phyloP scores from a whole-genome alignment of 2,329 filamentous ascomycete genomes.

The Zymoseptoria ardabiliae region DNA sequence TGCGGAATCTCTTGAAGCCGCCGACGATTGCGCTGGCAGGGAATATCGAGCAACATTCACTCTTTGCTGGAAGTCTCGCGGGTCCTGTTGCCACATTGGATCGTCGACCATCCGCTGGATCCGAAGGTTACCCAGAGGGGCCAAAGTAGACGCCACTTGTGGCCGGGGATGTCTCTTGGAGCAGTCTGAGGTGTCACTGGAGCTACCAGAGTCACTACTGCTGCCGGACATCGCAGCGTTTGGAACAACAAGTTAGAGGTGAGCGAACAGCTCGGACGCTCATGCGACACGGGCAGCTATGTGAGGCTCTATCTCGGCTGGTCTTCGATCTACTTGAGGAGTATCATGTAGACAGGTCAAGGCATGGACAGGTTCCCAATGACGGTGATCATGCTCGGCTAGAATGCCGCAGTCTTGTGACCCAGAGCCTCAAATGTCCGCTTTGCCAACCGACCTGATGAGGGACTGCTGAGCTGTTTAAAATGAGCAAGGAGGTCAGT shows the following conservation, averaged over 20 bases:
- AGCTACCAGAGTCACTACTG: neutral
- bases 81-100: neutral
- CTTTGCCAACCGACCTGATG: neutral
- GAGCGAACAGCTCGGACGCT: neutral
- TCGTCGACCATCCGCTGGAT: neutral
- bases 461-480: neutral
- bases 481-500: neutral
- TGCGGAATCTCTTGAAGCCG: slow-evolving; percentile 3
- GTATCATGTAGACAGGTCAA: neutral
- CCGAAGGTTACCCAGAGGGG: neutral
- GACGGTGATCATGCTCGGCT: neutral
- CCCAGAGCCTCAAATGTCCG: neutral
- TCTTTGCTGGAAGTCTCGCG: neutral
- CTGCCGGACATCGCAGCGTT: neutral
- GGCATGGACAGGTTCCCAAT: neutral
- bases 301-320: neutral
- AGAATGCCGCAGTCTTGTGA: neutral
- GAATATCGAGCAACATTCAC: slow-evolving; percentile 1
- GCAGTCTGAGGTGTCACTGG: neutral
- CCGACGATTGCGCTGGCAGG: neutral
- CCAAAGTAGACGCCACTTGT: slow-evolving; percentile 1
- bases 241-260: neutral
- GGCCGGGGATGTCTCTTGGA: neutral
- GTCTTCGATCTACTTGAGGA: neutral
- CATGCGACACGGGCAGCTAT: neutral